Conservation (phyloP, 352 stramenopile species). For the Pythium periplocum region DNA sequence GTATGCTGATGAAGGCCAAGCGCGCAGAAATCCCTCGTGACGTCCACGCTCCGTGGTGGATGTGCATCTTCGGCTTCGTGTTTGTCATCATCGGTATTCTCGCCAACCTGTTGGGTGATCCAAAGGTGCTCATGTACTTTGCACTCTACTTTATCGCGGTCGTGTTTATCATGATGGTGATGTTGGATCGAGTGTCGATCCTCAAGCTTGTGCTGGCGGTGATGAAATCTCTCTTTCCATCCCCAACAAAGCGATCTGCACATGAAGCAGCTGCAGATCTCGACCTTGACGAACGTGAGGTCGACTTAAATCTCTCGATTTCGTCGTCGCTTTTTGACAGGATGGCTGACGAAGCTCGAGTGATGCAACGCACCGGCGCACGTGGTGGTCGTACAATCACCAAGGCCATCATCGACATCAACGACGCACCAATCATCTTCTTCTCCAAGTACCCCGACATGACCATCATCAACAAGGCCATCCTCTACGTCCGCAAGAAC, state of each 20-base stretch:
- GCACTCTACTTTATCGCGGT: constrained; percentile 18
- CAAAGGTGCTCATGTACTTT: constrained; percentile 16
- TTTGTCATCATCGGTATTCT: constrained; percentile 17
- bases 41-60: constrained; percentile 24
- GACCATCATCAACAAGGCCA: constrained; percentile 86
- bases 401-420: constrained; percentile 65
- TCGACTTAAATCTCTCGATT: constrained; percentile 42
- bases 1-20: constrained; percentile 24
- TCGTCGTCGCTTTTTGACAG: constrained; percentile 9
- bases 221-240: constrained; percentile 26
- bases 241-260: constrained; percentile 43
- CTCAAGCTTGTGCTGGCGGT: constrained; percentile 21
- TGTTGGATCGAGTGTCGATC: constrained; percentile 16
- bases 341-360: constrained; percentile 11
- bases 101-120: constrained; percentile 16
- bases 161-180: constrained; percentile 12
- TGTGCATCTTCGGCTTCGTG: constrained; percentile 11
- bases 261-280: not conserved
- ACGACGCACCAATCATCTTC: constrained; percentile 80
- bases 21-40: constrained; percentile 27
- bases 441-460: constrained; percentile 86
- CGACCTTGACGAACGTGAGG: constrained; percentile 46
- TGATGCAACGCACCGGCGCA: constrained; percentile 31
- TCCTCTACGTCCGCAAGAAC: constrained; percentile 86
- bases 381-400: constrained; percentile 53